Conservation (phyloP, 176 grass and related monocot genomes). For the Typha latifolia region DNA sequence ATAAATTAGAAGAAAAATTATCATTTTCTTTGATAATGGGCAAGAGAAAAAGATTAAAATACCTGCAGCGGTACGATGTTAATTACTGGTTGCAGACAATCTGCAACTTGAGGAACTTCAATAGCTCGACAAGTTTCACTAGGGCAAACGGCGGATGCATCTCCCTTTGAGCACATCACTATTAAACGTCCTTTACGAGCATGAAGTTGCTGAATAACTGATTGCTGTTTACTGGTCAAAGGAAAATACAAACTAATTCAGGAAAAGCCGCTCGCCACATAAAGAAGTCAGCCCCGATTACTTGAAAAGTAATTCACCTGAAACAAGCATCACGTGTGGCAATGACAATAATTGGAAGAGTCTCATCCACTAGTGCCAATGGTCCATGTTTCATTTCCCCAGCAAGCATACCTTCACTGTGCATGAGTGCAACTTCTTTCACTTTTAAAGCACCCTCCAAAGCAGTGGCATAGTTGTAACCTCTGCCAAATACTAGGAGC, state of each 20-base stretch:
- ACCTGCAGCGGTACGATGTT: slow-evolving; percentile 65
- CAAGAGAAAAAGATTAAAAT: neutral
- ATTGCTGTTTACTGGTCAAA: slow-evolving; percentile 68
- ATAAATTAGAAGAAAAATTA: neutral
- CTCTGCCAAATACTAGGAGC: slow-evolving; percentile 83
- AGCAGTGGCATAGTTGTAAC: slow-evolving; percentile 87
- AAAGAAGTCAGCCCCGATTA: neutral
- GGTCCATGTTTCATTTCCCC: slow-evolving; percentile 98
- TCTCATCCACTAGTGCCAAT: slow-evolving; percentile 82
- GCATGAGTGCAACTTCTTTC: slow-evolving; percentile 88
- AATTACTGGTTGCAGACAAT: slow-evolving; percentile 80
- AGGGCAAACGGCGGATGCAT: slow-evolving; percentile 39
- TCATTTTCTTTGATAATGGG: too few relatives aligned
- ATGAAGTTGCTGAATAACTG: slow-evolving; percentile 88
- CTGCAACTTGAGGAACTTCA: slow-evolving; percentile 60
- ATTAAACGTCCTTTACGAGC: slow-evolving; percentile 76
- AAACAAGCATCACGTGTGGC: slow-evolving; percentile 72
- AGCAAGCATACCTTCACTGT: slow-evolving; percentile 92
- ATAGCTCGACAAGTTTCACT: slow-evolving; percentile 54
- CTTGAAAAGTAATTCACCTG: slow-evolving; percentile 29
- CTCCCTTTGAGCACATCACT: slow-evolving; percentile 69
- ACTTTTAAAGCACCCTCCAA: slow-evolving; percentile 91
- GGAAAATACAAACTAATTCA: neutral
- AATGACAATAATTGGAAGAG: slow-evolving; percentile 80
- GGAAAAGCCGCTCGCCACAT: neutral